Base-by-base conservation (phyloP, 768 basidiomycete genomes). In the Sutorius australiensis region DNA sequence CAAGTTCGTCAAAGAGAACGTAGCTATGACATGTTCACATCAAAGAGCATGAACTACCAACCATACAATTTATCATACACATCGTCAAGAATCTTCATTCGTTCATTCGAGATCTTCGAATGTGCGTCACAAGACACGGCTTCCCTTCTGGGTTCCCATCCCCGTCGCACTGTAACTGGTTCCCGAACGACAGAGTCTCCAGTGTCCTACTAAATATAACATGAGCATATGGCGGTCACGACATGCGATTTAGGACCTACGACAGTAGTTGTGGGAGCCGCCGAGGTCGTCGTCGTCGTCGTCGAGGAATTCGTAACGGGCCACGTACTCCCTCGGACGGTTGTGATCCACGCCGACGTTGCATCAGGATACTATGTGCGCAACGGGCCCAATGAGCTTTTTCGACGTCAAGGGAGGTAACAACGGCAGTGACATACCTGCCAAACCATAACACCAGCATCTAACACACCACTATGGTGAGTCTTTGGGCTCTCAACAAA, bases 371-470 rank as follows among this genome's bases (percentile, higher is more conserved):
- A 77, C 75, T 39, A 16, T 21, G 17, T 28, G 3, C 9, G 21
- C 46, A n/a, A 33, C 30, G 24, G 10, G 52, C 30, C 21, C 32
- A 27, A 24, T 3, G 12, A n/a, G n/a, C 2, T 36, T 19, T 12
- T 16, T 51, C 51, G 19, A 8, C 3, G 4, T 24, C 9, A 14
- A 5, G 12, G 19, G 14, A 14, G 14, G 36, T 11, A 16, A 30
- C 24, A 31, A 36, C 21, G n/a, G 31, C 5, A 19, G 7, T 21
- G 27, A 50, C 62, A n/a, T 51, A 74, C 73, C 68, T 76, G 66
- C 75, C 75, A 76, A 13, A 70, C 72, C 71, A 74, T 75, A 21
- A 73, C 75, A 7, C 75, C 75, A 0, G 47, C 74, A 53, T 59
- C 74, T 75, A 3, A 38, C 16, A 21, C 8, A 16, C 12, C 37